phyloP scores from a whole-genome alignment of 2,329 filamentous ascomycete species.

The Apiospora marii region DNA sequence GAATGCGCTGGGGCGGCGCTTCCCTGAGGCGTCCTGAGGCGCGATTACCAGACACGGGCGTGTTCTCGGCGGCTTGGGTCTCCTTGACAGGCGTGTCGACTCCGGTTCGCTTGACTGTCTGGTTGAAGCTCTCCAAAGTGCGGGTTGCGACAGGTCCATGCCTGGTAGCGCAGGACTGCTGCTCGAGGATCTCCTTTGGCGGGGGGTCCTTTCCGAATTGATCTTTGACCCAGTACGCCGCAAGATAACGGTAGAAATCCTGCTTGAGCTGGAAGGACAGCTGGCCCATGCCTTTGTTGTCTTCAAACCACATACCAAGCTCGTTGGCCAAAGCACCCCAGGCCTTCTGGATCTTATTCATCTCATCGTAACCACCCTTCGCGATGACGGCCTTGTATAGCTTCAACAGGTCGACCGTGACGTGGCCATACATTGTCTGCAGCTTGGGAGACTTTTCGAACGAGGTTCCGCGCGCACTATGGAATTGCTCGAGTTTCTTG shows the following conservation, averaged over 20 bases:
- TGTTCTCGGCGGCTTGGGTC: slow-evolving; percentile 61
- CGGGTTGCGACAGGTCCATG: slow-evolving; percentile 81
- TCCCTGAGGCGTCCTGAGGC: slow-evolving; percentile 75
- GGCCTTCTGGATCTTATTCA: slow-evolving; percentile 83
- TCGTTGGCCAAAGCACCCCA: slow-evolving; percentile 83
- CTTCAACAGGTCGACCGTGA: slow-evolving; percentile 78
- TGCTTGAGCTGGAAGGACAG: slow-evolving; percentile 87
- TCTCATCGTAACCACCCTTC: slow-evolving; percentile 85
- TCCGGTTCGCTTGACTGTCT: slow-evolving; percentile 59
- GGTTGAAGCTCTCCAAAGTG: slow-evolving; percentile 77
- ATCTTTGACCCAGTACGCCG: slow-evolving; percentile 84
- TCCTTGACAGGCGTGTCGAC: slow-evolving; percentile 68
- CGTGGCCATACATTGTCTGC: slow-evolving; percentile 74
- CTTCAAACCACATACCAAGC: slow-evolving; percentile 76
- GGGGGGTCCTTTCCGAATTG: slow-evolving; percentile 83
- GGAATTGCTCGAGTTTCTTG: slow-evolving; percentile 74
- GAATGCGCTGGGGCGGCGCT: slow-evolving; percentile 83
- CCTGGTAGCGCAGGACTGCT: slow-evolving; percentile 78
- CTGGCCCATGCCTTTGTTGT: slow-evolving; percentile 70
- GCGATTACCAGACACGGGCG: slow-evolving; percentile 59
- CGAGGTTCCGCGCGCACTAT: slow-evolving; percentile 78
- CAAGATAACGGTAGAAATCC: slow-evolving; percentile 88
- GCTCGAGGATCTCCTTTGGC: slow-evolving; percentile 86
- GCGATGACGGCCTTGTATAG: slow-evolving; percentile 80
- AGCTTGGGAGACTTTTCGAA: slow-evolving; percentile 76